These are phyloP conservation scores for Aspergillus piperis DNA, from an alignment of 2,329 filamentous ascomycete genomes.

Conservation along the genomic window DNA sequence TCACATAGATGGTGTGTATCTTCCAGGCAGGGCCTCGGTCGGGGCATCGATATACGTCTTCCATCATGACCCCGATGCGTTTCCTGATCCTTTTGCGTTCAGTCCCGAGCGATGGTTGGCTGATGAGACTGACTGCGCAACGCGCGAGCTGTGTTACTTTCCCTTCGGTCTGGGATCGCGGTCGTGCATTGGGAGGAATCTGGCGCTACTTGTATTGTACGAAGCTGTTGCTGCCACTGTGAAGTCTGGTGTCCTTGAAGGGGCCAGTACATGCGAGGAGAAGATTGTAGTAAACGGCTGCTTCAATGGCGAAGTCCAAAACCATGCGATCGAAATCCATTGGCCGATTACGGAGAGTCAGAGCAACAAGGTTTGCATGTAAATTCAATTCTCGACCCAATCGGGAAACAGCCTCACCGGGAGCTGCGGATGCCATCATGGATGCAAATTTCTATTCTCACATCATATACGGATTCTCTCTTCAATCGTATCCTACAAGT, in stretches of 20 bases:
- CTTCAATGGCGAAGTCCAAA: constrained; percentile 6
- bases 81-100: constrained; percentile 2
- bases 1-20: background rate
- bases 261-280: background rate
- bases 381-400: too few species aligned
- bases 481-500: background rate
- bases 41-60: background rate
- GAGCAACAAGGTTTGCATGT: too few species aligned
- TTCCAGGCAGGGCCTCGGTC: background rate
- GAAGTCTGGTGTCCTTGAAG: background rate
- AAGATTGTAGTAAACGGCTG: constrained; percentile 1
- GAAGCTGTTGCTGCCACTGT: background rate
- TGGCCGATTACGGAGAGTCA: background rate
- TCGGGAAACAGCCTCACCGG: too few species aligned
- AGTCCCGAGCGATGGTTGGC: constrained; percentile 5
- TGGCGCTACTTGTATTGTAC: constrained; percentile 1
- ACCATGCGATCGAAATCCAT: constrained; percentile 1
- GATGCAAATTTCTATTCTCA: too few species aligned
- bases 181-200: constrained; percentile 4
- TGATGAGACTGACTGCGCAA: background rate
- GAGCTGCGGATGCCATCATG: too few species aligned
- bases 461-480: background rate
- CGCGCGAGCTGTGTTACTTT: background rate
- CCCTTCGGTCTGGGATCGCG: constrained; percentile 7
- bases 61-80: background rate